A percentile compares a stretch with the other conserved stretches of the same genome.
phyloP scores from a whole-genome alignment of 345 rosid genomes.

The Odontarrhena argentea region DNA sequence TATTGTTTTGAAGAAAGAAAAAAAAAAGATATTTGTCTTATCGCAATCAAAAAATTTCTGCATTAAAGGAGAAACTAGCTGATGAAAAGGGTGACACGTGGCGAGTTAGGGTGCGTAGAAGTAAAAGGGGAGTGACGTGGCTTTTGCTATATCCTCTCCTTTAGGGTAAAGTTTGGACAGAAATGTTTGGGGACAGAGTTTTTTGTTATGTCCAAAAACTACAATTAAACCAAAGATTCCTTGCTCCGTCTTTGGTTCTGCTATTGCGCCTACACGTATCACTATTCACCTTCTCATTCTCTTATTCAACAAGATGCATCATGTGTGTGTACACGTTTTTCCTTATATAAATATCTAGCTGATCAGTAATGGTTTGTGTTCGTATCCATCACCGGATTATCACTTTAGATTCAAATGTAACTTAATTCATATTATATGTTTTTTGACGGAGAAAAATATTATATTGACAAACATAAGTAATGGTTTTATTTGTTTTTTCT shows the following conservation, averaged over 20 bases:
- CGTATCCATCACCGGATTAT: no score
- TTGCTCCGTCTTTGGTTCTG: neutral
- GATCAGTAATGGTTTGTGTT: no score
- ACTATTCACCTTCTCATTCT: slow-evolving; percentile 24
- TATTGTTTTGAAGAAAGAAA: no score
- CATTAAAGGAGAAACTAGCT: slow-evolving; percentile 22
- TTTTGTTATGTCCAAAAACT: slow-evolving; percentile 27
- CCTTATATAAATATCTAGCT: no score
- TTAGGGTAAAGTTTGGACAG: slow-evolving; percentile 21
- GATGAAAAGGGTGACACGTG: slow-evolving; percentile 25
- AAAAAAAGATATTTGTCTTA: neutral
- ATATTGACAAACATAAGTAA: no score
- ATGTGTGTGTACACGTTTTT: no score
- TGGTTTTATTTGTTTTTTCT: no score
- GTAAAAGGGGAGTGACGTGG: slow-evolving; percentile 24
- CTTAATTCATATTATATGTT: no score
- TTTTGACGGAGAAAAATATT: no score
- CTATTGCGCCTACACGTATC: slow-evolving; percentile 31
- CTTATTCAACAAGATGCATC: no score
- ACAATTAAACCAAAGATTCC: slow-evolving; percentile 15
- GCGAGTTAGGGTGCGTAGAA: slow-evolving; percentile 36
- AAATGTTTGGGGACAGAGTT: slow-evolving; percentile 8
- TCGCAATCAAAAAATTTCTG: slow-evolving; percentile 1
- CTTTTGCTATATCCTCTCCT: slow-evolving; percentile 9
- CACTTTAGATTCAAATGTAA: no score